Conservation (phyloP, 306 rosid species). For the Hippophae tibetana region DNA sequence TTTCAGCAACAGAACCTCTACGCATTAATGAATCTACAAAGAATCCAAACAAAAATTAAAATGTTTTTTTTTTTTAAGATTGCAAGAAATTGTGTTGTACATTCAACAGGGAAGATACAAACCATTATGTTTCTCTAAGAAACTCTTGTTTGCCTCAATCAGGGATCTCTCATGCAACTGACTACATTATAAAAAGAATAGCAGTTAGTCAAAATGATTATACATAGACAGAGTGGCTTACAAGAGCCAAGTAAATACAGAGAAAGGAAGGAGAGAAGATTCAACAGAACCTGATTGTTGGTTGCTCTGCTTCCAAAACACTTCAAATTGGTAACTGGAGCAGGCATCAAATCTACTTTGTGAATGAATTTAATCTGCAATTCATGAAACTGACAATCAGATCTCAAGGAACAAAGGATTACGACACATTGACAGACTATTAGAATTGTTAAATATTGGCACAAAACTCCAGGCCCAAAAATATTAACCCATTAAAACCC, state of each 20-base stretch:
- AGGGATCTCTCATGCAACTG: slow-evolving; percentile 70
- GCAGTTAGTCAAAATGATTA: slow-evolving; percentile 3
- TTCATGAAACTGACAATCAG: slow-evolving; percentile 20
- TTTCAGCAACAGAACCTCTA: slow-evolving; percentile 79
- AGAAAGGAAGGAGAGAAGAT: background rate
- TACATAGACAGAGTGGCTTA: background rate
- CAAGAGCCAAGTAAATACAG: background rate
- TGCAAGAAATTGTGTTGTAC: background rate
- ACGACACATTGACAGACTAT: background rate
- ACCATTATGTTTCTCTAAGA: slow-evolving; percentile 87
- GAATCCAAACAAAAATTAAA: slow-evolving; percentile 6
- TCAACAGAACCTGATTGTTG: slow-evolving; percentile 56
- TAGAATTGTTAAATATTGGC: background rate
- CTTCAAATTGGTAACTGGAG: slow-evolving; percentile 69
- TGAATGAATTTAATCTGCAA: slow-evolving; percentile 83
- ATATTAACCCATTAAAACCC: no score
- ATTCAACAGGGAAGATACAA: background rate
- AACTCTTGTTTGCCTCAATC: slow-evolving; percentile 55
- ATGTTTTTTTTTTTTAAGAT: slow-evolving; percentile 6
- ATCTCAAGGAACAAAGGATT: background rate
- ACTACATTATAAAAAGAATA: slow-evolving; percentile 38
- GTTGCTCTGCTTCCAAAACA: slow-evolving; percentile 84
- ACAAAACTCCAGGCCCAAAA: no score
- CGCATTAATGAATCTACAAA: slow-evolving; percentile 84
- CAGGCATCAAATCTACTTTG: slow-evolving; percentile 56